Base-by-base conservation (phyloP, 2,329 filamentous ascomycete species). In the Thyridium curvatum region DNA sequence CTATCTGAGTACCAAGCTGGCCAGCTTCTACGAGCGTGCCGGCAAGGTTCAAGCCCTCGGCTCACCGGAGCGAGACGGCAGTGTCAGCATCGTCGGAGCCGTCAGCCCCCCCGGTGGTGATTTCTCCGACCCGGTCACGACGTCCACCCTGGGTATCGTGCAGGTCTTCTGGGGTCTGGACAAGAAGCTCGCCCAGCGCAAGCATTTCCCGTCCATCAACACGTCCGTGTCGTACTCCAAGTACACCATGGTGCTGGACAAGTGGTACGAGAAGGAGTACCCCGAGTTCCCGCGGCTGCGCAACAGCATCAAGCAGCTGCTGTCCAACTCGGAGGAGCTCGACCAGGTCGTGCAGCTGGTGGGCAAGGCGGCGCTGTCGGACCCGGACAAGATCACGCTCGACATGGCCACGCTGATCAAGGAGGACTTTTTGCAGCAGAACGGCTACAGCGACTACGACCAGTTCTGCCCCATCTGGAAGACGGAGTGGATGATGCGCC, bases 401-500 rank as follows among this genome's bases (percentile, higher is more conserved):
- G 94, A 97, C 59, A 81, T 98, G 46, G 86, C 93, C 14, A 82
- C 79, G 14, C 71, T 98, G 52, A 71, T 98, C 66, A 98, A 98
- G 79, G 93, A 98, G 59, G 93, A 98, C 62, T 98, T 98, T 71
- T 63, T 98, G 60, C 93, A 98, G 68, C 93, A 98, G 65, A 98
- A 98, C 69, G 93, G 93, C 47, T 98, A 98, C 79, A 93, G 86
- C 51, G 88, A 97, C 66, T 97, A 98, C 62, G 93, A 98, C 60
- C 90, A 97, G 69, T 98, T 94, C 80, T 98, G 93, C 60, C 93
- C 93, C 36, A 78, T 98, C 57, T 98, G 93, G 93, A 98, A 98
- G 83, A 98, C 93, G 0, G 86, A 94, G 64, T 98, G 93, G 84
- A 97, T 98, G 93, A 98, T 98, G 93, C 96, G 94, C 78, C 84